These are phyloP conservation scores for Conticribra weissflogii DNA, from an alignment of 108 stramenopile species.

Conservation along the genomic window DNA sequence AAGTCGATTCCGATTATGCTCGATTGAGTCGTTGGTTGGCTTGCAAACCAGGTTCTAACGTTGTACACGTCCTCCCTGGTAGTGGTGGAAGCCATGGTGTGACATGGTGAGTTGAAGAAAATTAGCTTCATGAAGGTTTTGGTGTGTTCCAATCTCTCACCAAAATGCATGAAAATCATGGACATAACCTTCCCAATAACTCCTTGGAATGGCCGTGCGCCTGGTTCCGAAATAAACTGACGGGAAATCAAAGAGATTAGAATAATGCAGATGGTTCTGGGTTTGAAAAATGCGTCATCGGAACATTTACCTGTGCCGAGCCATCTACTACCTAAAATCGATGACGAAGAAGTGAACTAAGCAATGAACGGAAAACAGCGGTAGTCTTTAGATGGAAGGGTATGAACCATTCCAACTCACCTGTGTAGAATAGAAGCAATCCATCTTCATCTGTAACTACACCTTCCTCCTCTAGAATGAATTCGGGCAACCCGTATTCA, in stretches of 20 bases:
- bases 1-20: constrained; percentile 24
- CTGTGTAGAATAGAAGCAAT: neutral
- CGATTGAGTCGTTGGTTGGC: constrained; percentile 22
- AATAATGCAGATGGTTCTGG: neutral
- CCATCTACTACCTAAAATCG: neutral
- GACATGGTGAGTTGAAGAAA: neutral
- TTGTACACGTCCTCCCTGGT: constrained; percentile 2
- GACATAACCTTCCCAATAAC: constrained; percentile 1
- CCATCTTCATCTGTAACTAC: too few species aligned
- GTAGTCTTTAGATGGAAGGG: too few species aligned
- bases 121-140: neutral
- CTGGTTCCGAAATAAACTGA: neutral
- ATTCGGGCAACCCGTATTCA: too few species aligned
- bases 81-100: neutral
- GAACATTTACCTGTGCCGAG: neutral
- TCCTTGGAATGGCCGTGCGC: neutral
- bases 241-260: neutral
- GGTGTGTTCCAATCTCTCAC: constrained; percentile 1
- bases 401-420: neutral
- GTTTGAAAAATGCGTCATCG: neutral
- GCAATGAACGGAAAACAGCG: neutral
- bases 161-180: constrained; percentile 36
- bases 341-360: neutral
- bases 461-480: too few species aligned
- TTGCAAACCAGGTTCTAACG: constrained; percentile 11